Percentiles rank a stretch among this genome's conserved stretches.
Evolutionary conservation across 2,329 filamentous ascomycete species (phyloP).

Genomic region (Pseudopithomyces chartarum): DNA sequence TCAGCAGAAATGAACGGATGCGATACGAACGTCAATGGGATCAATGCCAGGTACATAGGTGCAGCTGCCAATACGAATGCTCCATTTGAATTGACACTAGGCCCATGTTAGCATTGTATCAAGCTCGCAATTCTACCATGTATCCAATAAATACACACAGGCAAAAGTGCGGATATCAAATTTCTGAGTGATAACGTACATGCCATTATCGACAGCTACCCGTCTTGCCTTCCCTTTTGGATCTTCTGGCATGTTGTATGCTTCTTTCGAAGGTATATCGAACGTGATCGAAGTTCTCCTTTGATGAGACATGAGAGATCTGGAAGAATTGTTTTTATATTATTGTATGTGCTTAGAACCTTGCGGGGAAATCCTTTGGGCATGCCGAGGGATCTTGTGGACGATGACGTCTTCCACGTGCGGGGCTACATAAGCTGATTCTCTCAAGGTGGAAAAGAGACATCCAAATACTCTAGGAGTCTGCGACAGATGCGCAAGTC

Average conservation of each 20-base stretch:
- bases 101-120: not conserved
- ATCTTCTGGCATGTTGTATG: not conserved
- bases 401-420: slow-evolving; percentile 1
- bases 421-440: not conserved
- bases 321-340: not conserved
- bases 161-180: not conserved
- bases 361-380: not conserved
- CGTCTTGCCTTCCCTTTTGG: not conserved
- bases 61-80: not conserved
- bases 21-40: not conserved
- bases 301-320: not conserved
- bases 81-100: not conserved
- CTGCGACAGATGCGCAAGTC: too few species aligned
- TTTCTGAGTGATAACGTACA: not conserved
- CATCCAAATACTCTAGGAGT: too few species aligned
- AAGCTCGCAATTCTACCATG: not conserved
- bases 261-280: not conserved
- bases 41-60: not conserved
- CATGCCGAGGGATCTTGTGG: not conserved
- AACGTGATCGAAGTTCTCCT: not conserved
- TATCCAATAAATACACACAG: not conserved
- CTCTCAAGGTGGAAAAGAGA: not conserved
- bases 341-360: not conserved
- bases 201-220: not conserved
- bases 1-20: not conserved